phyloP scores from a whole-genome alignment of 1,284 basidiomycete species.

The Naganishia sp. region DNA sequence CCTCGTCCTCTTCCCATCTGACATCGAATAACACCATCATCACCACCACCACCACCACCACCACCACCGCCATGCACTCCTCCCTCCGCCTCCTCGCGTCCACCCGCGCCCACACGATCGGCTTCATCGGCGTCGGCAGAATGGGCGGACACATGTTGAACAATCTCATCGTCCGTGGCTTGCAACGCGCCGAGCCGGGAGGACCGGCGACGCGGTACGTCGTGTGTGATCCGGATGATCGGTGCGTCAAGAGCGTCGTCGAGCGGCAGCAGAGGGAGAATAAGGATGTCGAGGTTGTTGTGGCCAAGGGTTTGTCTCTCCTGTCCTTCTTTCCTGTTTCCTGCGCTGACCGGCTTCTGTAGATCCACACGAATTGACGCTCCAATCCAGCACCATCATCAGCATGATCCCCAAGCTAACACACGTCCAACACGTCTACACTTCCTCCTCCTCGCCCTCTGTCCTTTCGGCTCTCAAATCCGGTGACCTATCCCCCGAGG shows the following conservation, averaged over 20 bases:
- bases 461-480: constrained; percentile 35
- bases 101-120: constrained; percentile 21
- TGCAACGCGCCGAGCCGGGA: background rate
- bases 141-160: constrained; percentile 34
- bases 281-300: constrained; percentile 61
- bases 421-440: constrained; percentile 72
- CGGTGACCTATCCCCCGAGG: constrained; percentile 34
- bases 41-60: constrained; percentile 11
- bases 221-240: constrained; percentile 73
- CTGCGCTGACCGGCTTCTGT: background rate
- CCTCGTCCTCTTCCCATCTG: background rate
- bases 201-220: constrained; percentile 58
- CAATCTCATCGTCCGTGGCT: constrained; percentile 28
- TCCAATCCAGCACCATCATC: constrained; percentile 66
- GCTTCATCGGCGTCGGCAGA: constrained; percentile 33
- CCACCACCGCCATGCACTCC: constrained; percentile 20
- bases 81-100: constrained; percentile 19
- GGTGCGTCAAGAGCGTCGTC: constrained; percentile 62
- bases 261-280: constrained; percentile 53
- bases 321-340: constrained; percentile 15
- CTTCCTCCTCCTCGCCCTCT: constrained; percentile 4
- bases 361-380: constrained; percentile 59
- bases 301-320: constrained; percentile 64
- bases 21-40: background rate
- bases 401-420: constrained; percentile 87